A percentile compares a stretch with the other conserved stretches of the same genome.
Conservation (phyloP, 176 grass and related monocot genomes). For the Avena sativa region DNA sequence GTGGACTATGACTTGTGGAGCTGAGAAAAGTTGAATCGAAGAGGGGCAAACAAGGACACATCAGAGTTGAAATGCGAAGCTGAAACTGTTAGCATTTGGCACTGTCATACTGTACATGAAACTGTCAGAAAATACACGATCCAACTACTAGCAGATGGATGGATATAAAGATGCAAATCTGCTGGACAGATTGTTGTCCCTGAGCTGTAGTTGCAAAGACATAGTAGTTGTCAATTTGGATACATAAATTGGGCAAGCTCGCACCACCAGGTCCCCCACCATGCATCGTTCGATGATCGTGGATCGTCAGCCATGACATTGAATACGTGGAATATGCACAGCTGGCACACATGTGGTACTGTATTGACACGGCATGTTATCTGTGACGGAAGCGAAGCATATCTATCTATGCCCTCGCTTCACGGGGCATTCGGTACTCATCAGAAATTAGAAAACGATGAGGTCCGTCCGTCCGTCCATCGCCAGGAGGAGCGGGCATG, state of each 20-base stretch:
- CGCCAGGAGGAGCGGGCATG: not conserved
- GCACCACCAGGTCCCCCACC: not conserved
- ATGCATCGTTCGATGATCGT: not conserved
- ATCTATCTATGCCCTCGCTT: not conserved
- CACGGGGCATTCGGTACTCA: not conserved
- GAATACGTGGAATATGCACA: not conserved
- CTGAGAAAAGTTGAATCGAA: no score
- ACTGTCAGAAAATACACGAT: not conserved
- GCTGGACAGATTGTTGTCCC: not conserved
- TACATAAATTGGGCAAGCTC: not conserved
- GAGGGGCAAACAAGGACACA: not conserved
- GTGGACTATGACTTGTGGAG: not conserved
- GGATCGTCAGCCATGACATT: not conserved
- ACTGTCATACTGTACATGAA: not conserved
- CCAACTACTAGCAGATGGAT: not conserved
- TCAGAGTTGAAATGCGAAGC: not conserved
- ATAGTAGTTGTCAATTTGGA: not conserved
- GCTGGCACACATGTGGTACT: not conserved
- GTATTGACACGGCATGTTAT: not conserved
- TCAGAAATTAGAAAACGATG: not conserved
- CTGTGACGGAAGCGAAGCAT: not conserved
- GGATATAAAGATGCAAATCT: not conserved
- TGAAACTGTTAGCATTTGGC: not conserved
- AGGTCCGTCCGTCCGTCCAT: no score
- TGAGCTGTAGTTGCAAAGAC: no score